Base-by-base conservation (phyloP, 1,139 yeast species). In the Candida sp. region DNA sequence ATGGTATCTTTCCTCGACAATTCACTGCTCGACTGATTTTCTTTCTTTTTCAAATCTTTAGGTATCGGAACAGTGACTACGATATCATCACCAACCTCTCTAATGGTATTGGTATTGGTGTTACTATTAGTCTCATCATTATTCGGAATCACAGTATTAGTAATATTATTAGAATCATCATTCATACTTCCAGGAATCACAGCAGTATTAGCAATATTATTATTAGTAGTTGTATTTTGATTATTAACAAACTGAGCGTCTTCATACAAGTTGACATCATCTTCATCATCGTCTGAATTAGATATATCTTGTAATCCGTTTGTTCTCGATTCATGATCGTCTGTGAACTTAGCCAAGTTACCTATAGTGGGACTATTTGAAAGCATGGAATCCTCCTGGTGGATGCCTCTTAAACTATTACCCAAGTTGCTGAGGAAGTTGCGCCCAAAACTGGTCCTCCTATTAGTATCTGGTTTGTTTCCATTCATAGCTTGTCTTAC, bases 321-420 rank as follows among this genome's bases (percentile, higher is more conserved):
- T 30, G 29, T 6, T 11, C 29, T 6, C 9, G 29, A 25, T 9
- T 25, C 29, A n/a, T 21, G 27, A 22, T 37, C 39, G 9, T 37
- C 39, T 5, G 39, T 27, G 23, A 19, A 37, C 39, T 37, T 37
- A 29, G 44, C 43, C 44, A 73, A 56, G 45, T 73, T 73, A 27
- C 70, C 75, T 37, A 73, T 69, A 21, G 79, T 73, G n/a, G 79
- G 78, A 51, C 76, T 70, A 53, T 71, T 73, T 33, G 77, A 68
- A 76, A 73, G 70, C 39, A 37, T 37, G 33, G 33, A 5, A 7
- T 37, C 39, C 23, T 37, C 39, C 23, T 37, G 39, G 22, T 37
- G 33, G 7, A 22, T n/a, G 15, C 39, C 34, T 21, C 39, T 37
- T 22, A 37, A 37, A 21, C 39, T 30, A 29, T 36, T 35, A 15